Evolutionary conservation across 148 eudicot species (phyloP).

Genomic region (Amaranthus cruentus): DNA sequence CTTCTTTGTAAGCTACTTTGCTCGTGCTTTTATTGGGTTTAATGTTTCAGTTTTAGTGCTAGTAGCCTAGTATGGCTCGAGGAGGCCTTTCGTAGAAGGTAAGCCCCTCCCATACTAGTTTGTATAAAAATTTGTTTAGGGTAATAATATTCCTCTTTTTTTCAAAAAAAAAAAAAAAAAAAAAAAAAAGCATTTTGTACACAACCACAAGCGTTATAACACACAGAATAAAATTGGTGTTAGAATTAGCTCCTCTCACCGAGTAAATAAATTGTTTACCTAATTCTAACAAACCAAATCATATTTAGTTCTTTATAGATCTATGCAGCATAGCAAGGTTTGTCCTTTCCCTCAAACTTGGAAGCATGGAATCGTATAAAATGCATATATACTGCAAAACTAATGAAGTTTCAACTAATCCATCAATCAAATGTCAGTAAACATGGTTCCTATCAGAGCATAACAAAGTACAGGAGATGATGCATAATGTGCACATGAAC

Average conservation of each 20-base stretch:
- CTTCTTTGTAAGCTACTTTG: no score
- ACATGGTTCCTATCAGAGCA: background rate
- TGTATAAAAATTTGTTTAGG: no score
- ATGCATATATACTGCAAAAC: background rate
- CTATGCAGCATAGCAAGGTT: background rate
- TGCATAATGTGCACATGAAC: background rate
- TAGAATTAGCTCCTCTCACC: background rate
- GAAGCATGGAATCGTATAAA: background rate
- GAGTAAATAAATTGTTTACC: background rate
- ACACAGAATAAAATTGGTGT: background rate
- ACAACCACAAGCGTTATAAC: background rate
- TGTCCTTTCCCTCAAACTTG: background rate
- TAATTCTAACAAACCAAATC: slow-evolving; percentile 1
- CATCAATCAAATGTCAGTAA: background rate
- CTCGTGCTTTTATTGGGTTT: no score
- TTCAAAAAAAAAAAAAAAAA: no score
- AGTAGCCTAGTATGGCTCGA: no score
- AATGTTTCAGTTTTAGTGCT: no score
- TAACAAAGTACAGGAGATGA: background rate
- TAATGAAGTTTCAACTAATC: background rate
- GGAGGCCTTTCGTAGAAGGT: no score
- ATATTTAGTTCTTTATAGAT: background rate
- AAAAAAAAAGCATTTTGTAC: background rate
- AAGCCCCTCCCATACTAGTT: no score
- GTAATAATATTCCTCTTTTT: no score